Evolutionary conservation across 2,329 filamentous ascomycete genomes (phyloP), one percentile per base, ranked within the genome.

Genomic region (Colletotrichum aenigma): DNA sequence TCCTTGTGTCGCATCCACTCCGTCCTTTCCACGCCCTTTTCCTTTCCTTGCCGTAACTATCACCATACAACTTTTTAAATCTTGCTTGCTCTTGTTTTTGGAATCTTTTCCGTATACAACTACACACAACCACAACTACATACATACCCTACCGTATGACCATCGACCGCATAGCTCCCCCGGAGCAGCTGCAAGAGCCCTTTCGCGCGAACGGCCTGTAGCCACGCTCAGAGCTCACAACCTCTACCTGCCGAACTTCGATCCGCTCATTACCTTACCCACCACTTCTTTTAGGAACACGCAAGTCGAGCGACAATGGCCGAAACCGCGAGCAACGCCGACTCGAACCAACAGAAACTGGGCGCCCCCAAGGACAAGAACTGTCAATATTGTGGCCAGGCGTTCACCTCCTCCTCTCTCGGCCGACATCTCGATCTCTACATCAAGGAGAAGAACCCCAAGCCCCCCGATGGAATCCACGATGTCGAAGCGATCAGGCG

Each of bases 371-470:
- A 98, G 85, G 96, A 98, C 87, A 95, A 95, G 82, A 93, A 89
- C 78, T 98, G 96, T 83, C 94, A 93, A 43, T 98, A 95, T 86
- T 98, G 96, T 84, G 90, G 92, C 62, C 95, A 98, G 84, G 90
- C 94, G 8, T 98, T 98, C 83, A 98, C 96, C 18, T 98, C 96
- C 2, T 98, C 96, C 18, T 98, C 95, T 4, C 91, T 98, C 69
- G 96, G 96, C 66, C 94, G 96, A 61, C 96, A 98, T 85, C 93
- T 98, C 79, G 96, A 98, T 83, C 91, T 98, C 52, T 98, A 97
- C 84, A 96, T 98, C 81, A 96, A 96, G 82, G 94, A 96, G 75
- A 97, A 96, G 87, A 98, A 98, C 83, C 95, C 96, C 2, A 97
- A 96, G 84, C 90, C 93, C 2, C 87, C 94, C 8, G 96, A 98